Percentiles rank a stretch among this genome's conserved stretches.
Conservation (phyloP, 139 green algal genomes). For the Astrephomene gubernaculifera region DNA sequence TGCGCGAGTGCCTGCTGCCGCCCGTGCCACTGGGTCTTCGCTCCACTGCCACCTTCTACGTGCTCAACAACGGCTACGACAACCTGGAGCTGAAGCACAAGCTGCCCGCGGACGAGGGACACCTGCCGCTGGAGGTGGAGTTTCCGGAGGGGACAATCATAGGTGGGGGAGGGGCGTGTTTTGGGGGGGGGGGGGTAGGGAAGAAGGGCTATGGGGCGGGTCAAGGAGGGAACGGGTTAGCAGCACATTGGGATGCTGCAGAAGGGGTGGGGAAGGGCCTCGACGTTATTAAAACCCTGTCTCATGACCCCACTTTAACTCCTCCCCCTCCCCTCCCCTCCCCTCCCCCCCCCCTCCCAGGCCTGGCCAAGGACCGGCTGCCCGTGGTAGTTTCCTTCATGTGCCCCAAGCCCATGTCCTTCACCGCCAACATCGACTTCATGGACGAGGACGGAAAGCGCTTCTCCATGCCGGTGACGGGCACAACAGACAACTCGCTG, state of each 20-base stretch:
- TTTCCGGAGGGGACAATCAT: slow-evolving; percentile 75
- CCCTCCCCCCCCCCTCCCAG: slow-evolving; percentile 21
- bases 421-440: slow-evolving; percentile 85
- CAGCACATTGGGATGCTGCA: neutral
- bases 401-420: slow-evolving; percentile 69
- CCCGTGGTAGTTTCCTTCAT: slow-evolving; percentile 79
- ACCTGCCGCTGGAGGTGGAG: slow-evolving; percentile 71
- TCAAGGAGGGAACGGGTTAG: neutral
- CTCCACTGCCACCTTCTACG: slow-evolving; percentile 60
- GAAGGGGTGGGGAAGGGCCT: neutral
- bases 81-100: slow-evolving; percentile 85
- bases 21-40: slow-evolving; percentile 67
- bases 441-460: slow-evolving; percentile 79
- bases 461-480: slow-evolving; percentile 73
- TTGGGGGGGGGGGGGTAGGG: neutral
- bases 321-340: neutral
- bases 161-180: neutral
- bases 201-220: neutral
- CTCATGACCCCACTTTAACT: too few species aligned
- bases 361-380: slow-evolving; percentile 81
- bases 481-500: slow-evolving; percentile 77
- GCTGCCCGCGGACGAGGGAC: slow-evolving; percentile 71
- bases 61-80: slow-evolving; percentile 87
- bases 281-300: neutral
- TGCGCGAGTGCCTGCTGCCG: slow-evolving; percentile 71